Base-by-base conservation (phyloP, 257 asterid species). In the Parsonsia alboflavescens region DNA sequence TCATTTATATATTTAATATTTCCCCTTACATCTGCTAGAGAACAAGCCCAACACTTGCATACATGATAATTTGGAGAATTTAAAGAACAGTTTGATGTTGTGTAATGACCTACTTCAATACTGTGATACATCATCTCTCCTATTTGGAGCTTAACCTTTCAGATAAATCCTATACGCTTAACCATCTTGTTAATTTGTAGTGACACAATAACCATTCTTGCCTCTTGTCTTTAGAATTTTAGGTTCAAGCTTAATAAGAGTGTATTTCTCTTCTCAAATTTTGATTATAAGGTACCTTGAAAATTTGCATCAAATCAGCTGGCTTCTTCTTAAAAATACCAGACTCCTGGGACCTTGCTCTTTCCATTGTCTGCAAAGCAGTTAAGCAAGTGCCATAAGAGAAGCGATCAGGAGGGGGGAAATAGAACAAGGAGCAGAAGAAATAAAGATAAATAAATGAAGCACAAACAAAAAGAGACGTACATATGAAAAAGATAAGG, bases 281-380 rank as follows among this genome's bases (percentile, higher is more conserved):
- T 44, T 19, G 68, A 80, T 24, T 36, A 52, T 26, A 48, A 80
- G 74, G 71, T 87, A 92, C 98, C 98, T 86, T 89, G 83, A 92
- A 92, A 71, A 92, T 90, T 83, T 92, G 98, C 88, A 92, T 89
- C 76, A 90, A 84, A 73, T 89, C 96, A 70, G 97, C 77, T 28
- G 98, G 98, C 82, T 92, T 92, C 82, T 91, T 91, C 91, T 82
- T 89, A 79, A 92, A 92, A 75, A 90, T 87, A 75, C 97, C 92
- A 76, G 85, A 86, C 79, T 92, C 97, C 82, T 84, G 92, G 73
- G 85, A 92, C 78, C 97, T 86, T 64, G 97, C 93, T 77, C 97
- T 90, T 70, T 92, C 97, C 97, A 92, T 90, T 72, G 97, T 92
- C 97, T 92, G 81, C 71, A 80, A 71, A 81, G 76, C 75, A 76